Base-by-base conservation (phyloP, 1,284 basidiomycete species). In the Trichosporon sp. region DNA sequence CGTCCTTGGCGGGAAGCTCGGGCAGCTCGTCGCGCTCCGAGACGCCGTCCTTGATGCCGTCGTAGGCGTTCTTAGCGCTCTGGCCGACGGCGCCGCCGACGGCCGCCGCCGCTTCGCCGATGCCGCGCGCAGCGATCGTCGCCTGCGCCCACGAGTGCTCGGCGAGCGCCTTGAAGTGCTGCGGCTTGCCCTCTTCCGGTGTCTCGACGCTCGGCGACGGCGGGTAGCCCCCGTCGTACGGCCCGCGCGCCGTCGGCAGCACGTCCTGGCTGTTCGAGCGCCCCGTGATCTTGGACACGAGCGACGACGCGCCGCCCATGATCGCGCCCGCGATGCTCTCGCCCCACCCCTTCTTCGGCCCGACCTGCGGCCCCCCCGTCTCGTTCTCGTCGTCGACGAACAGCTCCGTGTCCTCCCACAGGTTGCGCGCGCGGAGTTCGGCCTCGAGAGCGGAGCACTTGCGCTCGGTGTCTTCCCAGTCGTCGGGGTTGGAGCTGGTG, bases 321-420 rank as follows among this genome's bases (percentile, higher is more conserved):
- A 69, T 32, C 8, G 60, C 38, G 25, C 72, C 72, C 2, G 78
- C 79, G 29, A 83, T 75, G 3, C 73, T 72, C 70, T 81, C 81
- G 34, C 82, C 82, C 80, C 80, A 82, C 1, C 75, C 74, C 31
- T 66, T 65, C 65, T 71, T 70, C 18, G 73, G 73, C 1, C 69
- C 70, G 6, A 70, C 71, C 9, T 74, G 65, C 2, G 70, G 69
- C 12, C 72, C 73, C 44, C 74, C 77, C 3, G 75, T 76, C 70
- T 82, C 77, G 65, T 77, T 78, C 68, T 83, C 81, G 68, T 83
- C 82, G 64, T 82, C 75, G 23, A 81, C 81, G 67, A 80, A 83
- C 9, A 80, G 76, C 25, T 72, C 70, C 67, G 71, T 74, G 51
- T 81, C 80, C 62, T 80, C 75, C 79, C 80, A 83, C 18, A 79